Evolutionary conservation across 2,329 filamentous ascomycete species (phyloP), one percentile per base, ranked within the genome.

Genomic region (Cladophialophora yegresii): DNA sequence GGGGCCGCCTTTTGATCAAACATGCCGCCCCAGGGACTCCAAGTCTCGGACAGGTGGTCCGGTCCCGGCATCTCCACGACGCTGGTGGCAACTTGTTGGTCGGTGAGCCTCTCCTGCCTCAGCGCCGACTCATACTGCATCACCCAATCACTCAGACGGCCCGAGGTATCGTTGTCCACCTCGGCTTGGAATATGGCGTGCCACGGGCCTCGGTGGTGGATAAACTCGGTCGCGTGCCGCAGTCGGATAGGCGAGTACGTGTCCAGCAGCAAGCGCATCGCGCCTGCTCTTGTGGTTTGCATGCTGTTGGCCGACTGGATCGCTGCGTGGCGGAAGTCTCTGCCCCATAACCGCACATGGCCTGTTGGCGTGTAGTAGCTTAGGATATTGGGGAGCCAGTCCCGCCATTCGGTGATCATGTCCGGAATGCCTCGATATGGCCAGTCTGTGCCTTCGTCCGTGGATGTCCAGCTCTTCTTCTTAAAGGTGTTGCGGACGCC

Each of bases 351-450:
- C 10, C 54, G 49, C 9, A 85, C 74, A n/a, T 71, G 61, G 0
- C 82, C 82, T 0, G 73, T 74, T 1, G 71, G 66, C 0, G 75
- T 78, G 33, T 66, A 71, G 66, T 82, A 82, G 30, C 60, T 55
- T 9, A 79, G 67, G 2, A 69, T 66, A 23, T 74, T 73, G 0
- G 78, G 78, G 7, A 85, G 60, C 62, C 84, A 83, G 47, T 77
- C 75, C 12, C 72, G 72, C 75, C 83, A 85, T 70, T 83, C 81
- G 54, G 75, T 71, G n/a, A 84, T 67, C 32, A 82, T 69, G 7
- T 74, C 71, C 0, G 83, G 83, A 2, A 84, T 69, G 0, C 73
- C 62, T 16, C 73, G 70, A 13, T 70, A 69, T 47, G 74, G 69
- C 78, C 77, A 80, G 10, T 50, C 62, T 16, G 69, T 67, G 36